Conservation (phyloP, 1,139 yeast species). For the Yamadazyma sp. region DNA sequence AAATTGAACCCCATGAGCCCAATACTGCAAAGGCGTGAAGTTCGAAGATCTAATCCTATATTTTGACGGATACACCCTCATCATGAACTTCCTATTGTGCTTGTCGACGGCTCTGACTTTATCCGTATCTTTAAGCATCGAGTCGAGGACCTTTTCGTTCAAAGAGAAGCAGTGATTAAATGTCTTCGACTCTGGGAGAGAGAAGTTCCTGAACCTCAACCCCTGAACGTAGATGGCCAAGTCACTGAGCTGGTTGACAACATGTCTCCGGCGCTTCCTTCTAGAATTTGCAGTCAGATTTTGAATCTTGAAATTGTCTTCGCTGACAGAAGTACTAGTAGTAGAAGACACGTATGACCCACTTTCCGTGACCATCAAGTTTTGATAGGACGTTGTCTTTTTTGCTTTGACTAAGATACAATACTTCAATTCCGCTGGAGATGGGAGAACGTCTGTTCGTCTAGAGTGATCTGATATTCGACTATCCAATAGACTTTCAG, state of each 20-base stretch:
- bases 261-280: slow-evolving; percentile 27
- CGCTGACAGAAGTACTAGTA: slow-evolving; percentile 50
- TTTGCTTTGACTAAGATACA: slow-evolving; percentile 78
- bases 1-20: slow-evolving; percentile 89
- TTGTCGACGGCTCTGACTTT: slow-evolving; percentile 58
- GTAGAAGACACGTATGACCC: slow-evolving; percentile 28
- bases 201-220: slow-evolving; percentile 73
- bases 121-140: slow-evolving; percentile 61
- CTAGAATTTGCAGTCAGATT: slow-evolving; percentile 10
- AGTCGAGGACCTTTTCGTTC: slow-evolving; percentile 66
- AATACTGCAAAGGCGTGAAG: slow-evolving; percentile 72
- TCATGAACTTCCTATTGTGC: slow-evolving; percentile 73
- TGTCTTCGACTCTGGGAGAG: slow-evolving; percentile 83
- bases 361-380: slow-evolving; percentile 20
- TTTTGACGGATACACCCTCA: slow-evolving; percentile 87
- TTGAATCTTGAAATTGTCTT: slow-evolving; percentile 28
- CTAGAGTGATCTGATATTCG: slow-evolving; percentile 42
- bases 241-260: slow-evolving; percentile 51
- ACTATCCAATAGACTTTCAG: slow-evolving; percentile 57
- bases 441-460: slow-evolving; percentile 48
- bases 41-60: slow-evolving; percentile 76
- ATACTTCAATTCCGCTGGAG: slow-evolving; percentile 71
- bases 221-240: slow-evolving; percentile 75
- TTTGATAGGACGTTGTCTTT: slow-evolving; percentile 37
- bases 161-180: slow-evolving; percentile 83